Percentiles rank a stretch among this genome's conserved stretches.
Conservation (phyloP, 2,329 filamentous ascomycete species). For the Colletotrichum sp. region DNA sequence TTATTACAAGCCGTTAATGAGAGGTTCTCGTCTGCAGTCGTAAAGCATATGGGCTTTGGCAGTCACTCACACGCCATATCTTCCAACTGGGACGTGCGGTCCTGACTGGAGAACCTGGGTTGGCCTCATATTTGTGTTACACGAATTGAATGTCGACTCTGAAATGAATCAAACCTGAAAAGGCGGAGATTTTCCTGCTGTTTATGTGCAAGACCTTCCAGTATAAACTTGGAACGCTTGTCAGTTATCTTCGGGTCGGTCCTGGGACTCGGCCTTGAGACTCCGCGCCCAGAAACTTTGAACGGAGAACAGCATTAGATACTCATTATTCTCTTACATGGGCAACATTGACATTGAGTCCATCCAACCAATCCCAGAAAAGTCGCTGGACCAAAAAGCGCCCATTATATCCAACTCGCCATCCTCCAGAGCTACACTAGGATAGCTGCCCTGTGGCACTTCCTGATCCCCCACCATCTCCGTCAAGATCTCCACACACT, state of each 20-base stretch:
- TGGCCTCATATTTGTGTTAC: neutral
- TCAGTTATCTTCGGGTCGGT: neutral
- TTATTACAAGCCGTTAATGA: neutral
- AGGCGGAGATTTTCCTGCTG: neutral
- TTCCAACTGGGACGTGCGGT: neutral
- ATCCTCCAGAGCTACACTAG: neutral
- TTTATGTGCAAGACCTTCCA: neutral
- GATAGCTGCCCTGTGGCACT: neutral
- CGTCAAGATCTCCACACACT: neutral
- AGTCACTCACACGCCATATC: neutral
- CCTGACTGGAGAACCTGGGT: neutral
- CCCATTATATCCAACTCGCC: neutral
- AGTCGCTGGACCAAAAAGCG: neutral
- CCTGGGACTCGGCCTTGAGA: neutral
- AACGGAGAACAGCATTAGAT: neutral
- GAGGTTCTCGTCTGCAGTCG: rapidly evolving
- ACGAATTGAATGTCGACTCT: neutral
- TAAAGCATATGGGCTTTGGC: rapidly evolving
- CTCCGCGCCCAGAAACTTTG: neutral
- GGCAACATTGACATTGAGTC: neutral
- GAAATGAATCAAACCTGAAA: neutral
- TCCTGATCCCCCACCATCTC: neutral
- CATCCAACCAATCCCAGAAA: neutral
- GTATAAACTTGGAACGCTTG: neutral
- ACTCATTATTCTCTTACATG: neutral